phyloP scores from a whole-genome alignment of 2,329 filamentous ascomycete species.

The Talaromyces islandicus region DNA sequence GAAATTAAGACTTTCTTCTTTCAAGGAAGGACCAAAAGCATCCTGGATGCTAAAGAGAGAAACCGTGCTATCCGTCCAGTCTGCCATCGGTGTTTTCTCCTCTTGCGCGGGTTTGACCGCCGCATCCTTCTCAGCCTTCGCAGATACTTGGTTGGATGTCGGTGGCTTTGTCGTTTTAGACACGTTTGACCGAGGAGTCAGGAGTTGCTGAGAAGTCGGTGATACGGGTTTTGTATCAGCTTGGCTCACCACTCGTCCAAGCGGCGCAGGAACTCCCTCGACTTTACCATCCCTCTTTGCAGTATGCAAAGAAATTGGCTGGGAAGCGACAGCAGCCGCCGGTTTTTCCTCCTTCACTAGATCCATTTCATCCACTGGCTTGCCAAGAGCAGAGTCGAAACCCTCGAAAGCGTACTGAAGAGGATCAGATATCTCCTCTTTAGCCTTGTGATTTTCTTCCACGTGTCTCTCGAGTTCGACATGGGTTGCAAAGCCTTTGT shows the following conservation, averaged over 20 bases:
- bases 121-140: slow-evolving; percentile 18
- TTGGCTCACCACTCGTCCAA: slow-evolving; percentile 29
- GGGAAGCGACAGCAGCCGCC: background rate
- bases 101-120: slow-evolving; percentile 10
- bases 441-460: slow-evolving; percentile 47
- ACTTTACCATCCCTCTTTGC: slow-evolving; percentile 22
- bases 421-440: slow-evolving; percentile 47
- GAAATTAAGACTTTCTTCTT: slow-evolving; percentile 21
- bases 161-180: slow-evolving; percentile 22
- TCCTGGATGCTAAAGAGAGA: slow-evolving; percentile 33
- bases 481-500: slow-evolving; percentile 51
- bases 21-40: slow-evolving; percentile 28
- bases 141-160: slow-evolving; percentile 21
- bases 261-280: slow-evolving; percentile 21
- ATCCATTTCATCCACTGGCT: slow-evolving; percentile 30
- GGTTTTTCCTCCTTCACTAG: slow-evolving; percentile 13
- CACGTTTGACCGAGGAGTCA: slow-evolving; percentile 23
- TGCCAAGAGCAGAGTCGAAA: slow-evolving; percentile 45
- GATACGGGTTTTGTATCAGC: slow-evolving; percentile 27
- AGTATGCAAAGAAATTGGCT: slow-evolving; percentile 12
- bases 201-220: slow-evolving; percentile 27
- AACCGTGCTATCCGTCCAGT: slow-evolving; percentile 32
- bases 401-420: slow-evolving; percentile 52
- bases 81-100: slow-evolving; percentile 20
- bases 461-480: slow-evolving; percentile 51